Evolutionary conservation across 2,329 filamentous ascomycete species (phyloP).

Genomic region (Fusarium torreyae): DNA sequence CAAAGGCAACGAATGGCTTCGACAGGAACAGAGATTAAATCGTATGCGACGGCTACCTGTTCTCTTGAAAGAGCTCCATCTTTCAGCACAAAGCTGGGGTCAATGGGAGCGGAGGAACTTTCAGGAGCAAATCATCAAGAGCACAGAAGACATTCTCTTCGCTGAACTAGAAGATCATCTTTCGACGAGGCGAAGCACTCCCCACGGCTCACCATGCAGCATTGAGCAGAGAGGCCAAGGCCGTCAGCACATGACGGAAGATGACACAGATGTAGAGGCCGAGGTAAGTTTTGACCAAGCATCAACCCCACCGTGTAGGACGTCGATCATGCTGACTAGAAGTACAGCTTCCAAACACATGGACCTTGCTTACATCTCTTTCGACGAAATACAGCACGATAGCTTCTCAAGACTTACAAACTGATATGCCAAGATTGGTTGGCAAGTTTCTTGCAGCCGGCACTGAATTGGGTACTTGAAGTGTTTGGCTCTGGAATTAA

Average conservation of each 20-base stretch:
- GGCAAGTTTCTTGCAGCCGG: constrained; percentile 8
- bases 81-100: constrained; percentile 11
- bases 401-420: constrained; percentile 9
- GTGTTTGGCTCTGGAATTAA: not conserved
- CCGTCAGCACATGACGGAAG: constrained; percentile 5
- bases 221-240: constrained; percentile 2
- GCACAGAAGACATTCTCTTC: constrained; percentile 11
- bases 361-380: constrained; percentile 10
- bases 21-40: constrained; percentile 11
- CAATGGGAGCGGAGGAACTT: constrained; percentile 12
- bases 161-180: constrained; percentile 11
- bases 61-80: constrained; percentile 13
- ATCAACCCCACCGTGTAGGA: not conserved
- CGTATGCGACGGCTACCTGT: constrained; percentile 6
- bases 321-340: constrained; percentile 3
- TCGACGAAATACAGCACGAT: constrained; percentile 10
- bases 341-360: constrained; percentile 8
- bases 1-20: constrained; percentile 10
- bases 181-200: not conserved
- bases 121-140: constrained; percentile 12
- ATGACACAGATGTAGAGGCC: constrained; percentile 6
- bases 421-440: constrained; percentile 5
- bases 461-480: constrained; percentile 1
- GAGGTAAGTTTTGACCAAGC: constrained; percentile 2
- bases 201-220: constrained; percentile 7